Conservation (phyloP, 441 rosid species). For the Croton laevigatus region DNA sequence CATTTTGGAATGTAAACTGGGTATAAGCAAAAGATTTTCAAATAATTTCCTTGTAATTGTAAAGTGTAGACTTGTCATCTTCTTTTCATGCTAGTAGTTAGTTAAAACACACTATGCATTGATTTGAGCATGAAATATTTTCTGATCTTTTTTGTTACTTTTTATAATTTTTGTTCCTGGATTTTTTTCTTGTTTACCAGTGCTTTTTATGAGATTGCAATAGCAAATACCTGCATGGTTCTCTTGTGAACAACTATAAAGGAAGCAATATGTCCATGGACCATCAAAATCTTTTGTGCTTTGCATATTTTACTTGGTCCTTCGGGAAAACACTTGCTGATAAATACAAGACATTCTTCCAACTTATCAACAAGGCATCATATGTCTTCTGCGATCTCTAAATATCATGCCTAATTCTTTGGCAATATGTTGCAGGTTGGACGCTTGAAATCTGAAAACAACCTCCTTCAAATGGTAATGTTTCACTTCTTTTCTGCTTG, state of each 20-base stretch:
- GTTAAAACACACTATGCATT: no score
- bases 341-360: background rate
- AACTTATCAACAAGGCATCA: background rate
- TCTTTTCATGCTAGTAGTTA: background rate
- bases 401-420: background rate
- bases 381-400: background rate
- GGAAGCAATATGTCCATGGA: background rate
- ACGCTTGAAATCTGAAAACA: conserved; percentile 61
- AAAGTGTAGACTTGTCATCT: background rate
- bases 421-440: conserved; percentile 22
- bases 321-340: background rate
- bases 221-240: background rate
- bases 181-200: background rate
- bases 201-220: background rate
- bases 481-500: conserved; percentile 5
- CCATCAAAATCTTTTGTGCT: background rate
- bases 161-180: no score
- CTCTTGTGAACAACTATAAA: background rate
- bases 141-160: background rate
- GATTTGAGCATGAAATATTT: background rate
- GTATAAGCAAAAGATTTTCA: background rate
- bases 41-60: background rate
- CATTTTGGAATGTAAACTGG: background rate
- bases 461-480: conserved; percentile 82
- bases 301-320: background rate